Conservation (phyloP, 345 rosid species). For the Excoecaria cochinchinensis region DNA sequence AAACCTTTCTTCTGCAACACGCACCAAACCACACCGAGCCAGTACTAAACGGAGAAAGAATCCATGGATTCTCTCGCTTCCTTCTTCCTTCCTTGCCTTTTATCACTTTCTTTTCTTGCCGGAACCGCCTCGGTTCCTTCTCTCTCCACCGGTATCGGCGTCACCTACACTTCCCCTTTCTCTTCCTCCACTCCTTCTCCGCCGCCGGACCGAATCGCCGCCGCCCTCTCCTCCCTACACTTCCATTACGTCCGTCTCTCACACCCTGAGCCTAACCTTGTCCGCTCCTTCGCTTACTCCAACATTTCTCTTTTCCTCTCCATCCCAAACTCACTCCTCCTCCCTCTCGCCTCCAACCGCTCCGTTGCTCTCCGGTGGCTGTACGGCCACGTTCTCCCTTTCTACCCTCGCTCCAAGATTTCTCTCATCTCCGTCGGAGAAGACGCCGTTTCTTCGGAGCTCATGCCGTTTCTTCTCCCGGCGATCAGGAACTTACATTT, state of each 20-base stretch:
- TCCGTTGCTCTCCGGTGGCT: slow-evolving; percentile 72
- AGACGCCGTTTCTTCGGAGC: slow-evolving; percentile 48
- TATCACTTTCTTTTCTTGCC: slow-evolving; percentile 25
- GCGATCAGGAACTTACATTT: slow-evolving; percentile 61
- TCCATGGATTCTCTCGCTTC: slow-evolving; percentile 24
- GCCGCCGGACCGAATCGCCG: slow-evolving; percentile 44
- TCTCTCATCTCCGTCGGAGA: slow-evolving; percentile 78
- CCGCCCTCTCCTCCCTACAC: slow-evolving; percentile 42
- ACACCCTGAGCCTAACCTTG: slow-evolving; percentile 51
- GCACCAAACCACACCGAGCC: neutral
- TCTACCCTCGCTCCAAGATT: slow-evolving; percentile 73
- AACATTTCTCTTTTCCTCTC: slow-evolving; percentile 80
- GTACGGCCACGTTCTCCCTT: slow-evolving; percentile 71
- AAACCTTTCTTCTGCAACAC: neutral
- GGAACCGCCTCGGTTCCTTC: slow-evolving; percentile 16
- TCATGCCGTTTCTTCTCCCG: slow-evolving; percentile 53
- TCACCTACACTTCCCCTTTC: slow-evolving; percentile 18
- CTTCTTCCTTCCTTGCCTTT: slow-evolving; percentile 6
- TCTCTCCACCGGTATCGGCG: slow-evolving; percentile 27
- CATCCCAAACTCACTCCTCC: slow-evolving; percentile 69
- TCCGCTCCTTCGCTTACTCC: slow-evolving; percentile 74
- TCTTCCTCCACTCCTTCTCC: slow-evolving; percentile 21
- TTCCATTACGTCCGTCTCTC: slow-evolving; percentile 60
- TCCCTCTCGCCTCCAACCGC: slow-evolving; percentile 70
- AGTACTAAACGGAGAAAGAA: neutral